These are phyloP conservation scores for Fusarium setosum DNA, from an alignment of 2,329 filamentous ascomycete species.

Conservation along the genomic window DNA sequence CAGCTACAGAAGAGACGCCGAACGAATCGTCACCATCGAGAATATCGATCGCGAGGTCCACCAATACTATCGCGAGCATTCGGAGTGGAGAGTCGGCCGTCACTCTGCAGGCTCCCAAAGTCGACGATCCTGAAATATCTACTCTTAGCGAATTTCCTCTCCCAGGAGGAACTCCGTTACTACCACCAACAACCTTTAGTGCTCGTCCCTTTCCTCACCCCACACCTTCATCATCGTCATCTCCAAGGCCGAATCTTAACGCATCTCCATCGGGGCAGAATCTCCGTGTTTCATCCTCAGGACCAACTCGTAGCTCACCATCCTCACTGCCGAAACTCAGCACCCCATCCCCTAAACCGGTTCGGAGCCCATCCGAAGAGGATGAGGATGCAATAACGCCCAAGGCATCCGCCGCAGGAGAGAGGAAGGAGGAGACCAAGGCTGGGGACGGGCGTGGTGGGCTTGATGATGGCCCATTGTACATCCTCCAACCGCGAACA, in stretches of 20 bases:
- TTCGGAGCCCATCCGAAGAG: too few species aligned
- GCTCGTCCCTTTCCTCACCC: constrained; percentile 1
- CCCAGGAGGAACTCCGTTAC: constrained; percentile 38
- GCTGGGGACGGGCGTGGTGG: constrained; percentile 18
- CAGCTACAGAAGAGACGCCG: constrained; percentile 15
- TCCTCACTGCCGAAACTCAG: not conserved
- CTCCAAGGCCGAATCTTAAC: constrained; percentile 9
- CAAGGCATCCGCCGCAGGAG: constrained; percentile 17
- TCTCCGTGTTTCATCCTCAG: constrained; percentile 22
- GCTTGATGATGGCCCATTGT: constrained; percentile 55
- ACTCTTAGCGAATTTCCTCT: constrained; percentile 44
- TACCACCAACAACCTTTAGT: constrained; percentile 37
- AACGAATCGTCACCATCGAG: constrained; percentile 15
- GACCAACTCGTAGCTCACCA: not conserved
- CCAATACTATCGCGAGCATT: constrained; percentile 34
- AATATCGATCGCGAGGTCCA: constrained; percentile 19
- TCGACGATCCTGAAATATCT: constrained; percentile 32
- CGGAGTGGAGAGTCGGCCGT: constrained; percentile 27
- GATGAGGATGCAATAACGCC: constrained; percentile 22
- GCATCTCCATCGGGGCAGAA: constrained; percentile 15
- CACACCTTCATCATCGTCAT: not conserved
- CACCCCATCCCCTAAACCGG: constrained; percentile 8
- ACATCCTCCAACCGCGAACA: constrained; percentile 66
- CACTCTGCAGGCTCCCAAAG: constrained; percentile 15
- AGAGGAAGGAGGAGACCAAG: constrained; percentile 18